Conservation (phyloP, 805 yeast species). For the Jamesozyma piceae region DNA sequence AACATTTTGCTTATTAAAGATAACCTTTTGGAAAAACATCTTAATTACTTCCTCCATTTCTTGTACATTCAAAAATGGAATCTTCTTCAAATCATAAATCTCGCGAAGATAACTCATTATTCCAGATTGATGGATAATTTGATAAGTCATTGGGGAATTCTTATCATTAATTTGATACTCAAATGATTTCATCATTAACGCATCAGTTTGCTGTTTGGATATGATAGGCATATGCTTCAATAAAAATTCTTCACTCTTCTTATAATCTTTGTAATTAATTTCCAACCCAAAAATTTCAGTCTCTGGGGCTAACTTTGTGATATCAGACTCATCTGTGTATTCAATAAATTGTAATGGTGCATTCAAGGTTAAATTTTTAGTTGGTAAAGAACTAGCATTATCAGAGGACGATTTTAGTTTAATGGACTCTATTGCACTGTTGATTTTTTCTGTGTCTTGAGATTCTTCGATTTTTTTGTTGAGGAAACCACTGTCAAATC, state of each 20-base stretch:
- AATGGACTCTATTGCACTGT: constrained; percentile 5
- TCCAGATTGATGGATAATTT: constrained; percentile 71
- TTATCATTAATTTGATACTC: constrained; percentile 59
- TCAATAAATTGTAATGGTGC: constrained; percentile 20
- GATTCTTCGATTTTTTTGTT: constrained; percentile 38
- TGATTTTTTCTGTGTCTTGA: constrained; percentile 9
- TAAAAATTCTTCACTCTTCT: constrained; percentile 43
- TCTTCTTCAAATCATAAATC: constrained; percentile 31
- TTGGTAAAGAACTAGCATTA: background rate
- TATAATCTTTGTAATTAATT: constrained; percentile 41
- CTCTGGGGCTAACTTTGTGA: constrained; percentile 48
- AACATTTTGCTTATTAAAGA: constrained; percentile 28
- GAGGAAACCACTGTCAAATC: constrained; percentile 77
- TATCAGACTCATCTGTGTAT: constrained; percentile 37
- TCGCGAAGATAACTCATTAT: constrained; percentile 61
- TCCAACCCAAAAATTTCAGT: constrained; percentile 53
- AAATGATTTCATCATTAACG: constrained; percentile 86
- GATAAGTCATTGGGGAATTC: constrained; percentile 37
- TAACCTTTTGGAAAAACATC: constrained; percentile 57
- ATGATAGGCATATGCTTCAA: constrained; percentile 58
- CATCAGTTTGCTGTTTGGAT: constrained; percentile 79
- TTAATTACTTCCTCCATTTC: constrained; percentile 42
- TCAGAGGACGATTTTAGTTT: constrained; percentile 1
- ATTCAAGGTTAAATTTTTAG: background rate
- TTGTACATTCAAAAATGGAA: constrained; percentile 24